Evolutionary conservation across 2,329 filamentous ascomycete species (phyloP).

Genomic region (Bretziella fagacearum): DNA sequence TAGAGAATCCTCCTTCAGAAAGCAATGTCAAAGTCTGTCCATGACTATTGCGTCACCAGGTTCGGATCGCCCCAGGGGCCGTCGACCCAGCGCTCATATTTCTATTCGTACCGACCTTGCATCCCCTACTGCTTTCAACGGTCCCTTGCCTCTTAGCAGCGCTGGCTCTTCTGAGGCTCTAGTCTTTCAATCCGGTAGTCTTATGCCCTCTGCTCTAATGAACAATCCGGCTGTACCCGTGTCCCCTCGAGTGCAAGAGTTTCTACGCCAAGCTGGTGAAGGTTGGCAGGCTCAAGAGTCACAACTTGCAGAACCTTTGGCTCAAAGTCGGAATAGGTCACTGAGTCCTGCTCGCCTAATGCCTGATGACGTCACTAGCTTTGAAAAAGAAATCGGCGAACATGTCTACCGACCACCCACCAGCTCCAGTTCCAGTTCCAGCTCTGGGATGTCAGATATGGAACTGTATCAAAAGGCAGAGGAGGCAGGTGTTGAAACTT

Average conservation of each 20-base stretch:
- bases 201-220: slow-evolving; percentile 1
- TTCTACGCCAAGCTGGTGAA: slow-evolving; percentile 1
- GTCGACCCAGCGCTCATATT: not conserved
- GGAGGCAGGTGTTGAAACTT: not conserved
- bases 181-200: not conserved
- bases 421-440: not conserved
- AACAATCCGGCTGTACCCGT: not conserved
- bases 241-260: not conserved
- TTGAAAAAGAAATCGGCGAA: slow-evolving; percentile 7
- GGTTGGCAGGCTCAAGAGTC: slow-evolving; percentile 12
- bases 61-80: not conserved
- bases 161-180: slow-evolving; percentile 2
- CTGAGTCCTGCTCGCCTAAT: slow-evolving; percentile 4
- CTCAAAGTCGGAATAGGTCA: slow-evolving; percentile 4
- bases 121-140: not conserved
- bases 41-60: not conserved
- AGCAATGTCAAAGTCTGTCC: not conserved
- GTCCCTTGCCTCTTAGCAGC: not conserved
- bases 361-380: not conserved
- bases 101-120: slow-evolving; percentile 9
- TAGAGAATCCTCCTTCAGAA: not conserved
- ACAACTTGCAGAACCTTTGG: slow-evolving; percentile 9
- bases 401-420: not conserved
- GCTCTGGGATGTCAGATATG: not conserved
- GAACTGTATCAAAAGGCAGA: not conserved